A percentile compares a stretch with the other conserved stretches of the same genome.
Evolutionary conservation across 1,139 yeast species (phyloP).

Genomic region (Pichiaceae sp.): DNA sequence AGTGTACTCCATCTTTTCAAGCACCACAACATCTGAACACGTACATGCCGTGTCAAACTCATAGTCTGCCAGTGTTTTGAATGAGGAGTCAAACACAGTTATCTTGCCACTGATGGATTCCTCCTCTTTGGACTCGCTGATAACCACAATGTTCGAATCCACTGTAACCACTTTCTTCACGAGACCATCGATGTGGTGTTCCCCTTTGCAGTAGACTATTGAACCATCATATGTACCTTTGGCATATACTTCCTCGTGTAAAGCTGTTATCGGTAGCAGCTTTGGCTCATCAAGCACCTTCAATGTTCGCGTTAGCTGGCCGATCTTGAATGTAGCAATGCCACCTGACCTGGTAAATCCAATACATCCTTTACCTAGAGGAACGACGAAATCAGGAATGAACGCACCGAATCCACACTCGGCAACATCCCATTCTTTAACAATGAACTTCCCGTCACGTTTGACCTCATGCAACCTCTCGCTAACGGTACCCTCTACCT

Average conservation of each 20-base stretch:
- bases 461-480: background rate
- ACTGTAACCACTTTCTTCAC: constrained; percentile 2
- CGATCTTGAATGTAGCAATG: background rate
- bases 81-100: constrained; percentile 3
- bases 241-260: constrained; percentile 1
- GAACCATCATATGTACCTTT: constrained; percentile 3
- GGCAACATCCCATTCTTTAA: background rate
- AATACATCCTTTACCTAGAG: background rate
- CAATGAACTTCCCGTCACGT: background rate
- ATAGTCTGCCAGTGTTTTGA: constrained; percentile 5
- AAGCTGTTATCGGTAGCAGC: background rate
- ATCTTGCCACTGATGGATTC: constrained; percentile 1
- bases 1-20: constrained; percentile 5
- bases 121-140: constrained; percentile 5
- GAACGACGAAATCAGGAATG: background rate
- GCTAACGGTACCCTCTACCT: too few relatives aligned
- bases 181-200: background rate
- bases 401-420: background rate
- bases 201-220: background rate
- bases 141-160: constrained; percentile 3
- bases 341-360: background rate
- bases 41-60: constrained; percentile 7
- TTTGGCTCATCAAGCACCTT: background rate
- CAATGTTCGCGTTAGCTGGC: background rate
- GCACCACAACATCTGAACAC: constrained; percentile 3